phyloP scores from a whole-genome alignment of 2,329 filamentous ascomycete genomes.

The Hyphodiscus sp. region DNA sequence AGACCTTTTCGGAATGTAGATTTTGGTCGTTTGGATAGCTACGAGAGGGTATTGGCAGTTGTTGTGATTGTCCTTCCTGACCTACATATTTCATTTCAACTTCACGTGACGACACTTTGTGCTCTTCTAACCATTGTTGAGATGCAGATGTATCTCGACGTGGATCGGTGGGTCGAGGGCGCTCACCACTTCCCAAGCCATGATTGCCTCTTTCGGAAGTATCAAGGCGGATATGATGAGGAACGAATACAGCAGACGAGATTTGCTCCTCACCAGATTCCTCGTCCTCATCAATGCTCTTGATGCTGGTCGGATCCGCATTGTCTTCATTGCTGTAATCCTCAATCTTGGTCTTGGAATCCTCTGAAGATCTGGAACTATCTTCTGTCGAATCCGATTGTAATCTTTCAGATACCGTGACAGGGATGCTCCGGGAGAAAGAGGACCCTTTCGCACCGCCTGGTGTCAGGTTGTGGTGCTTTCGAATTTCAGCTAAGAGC shows the following conservation, averaged over 20 bases:
- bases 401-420: constrained; percentile 23
- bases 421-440: constrained; percentile 29
- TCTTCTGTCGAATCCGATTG: constrained; percentile 9
- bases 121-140: constrained; percentile 29
- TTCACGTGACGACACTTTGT: constrained; percentile 33
- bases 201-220: constrained; percentile 31
- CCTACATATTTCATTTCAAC: constrained; percentile 19
- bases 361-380: neutral
- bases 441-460: constrained; percentile 26
- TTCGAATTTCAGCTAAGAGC: constrained; percentile 28
- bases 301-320: constrained; percentile 17
- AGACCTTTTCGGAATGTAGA: constrained; percentile 8
- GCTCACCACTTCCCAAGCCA: constrained; percentile 6
- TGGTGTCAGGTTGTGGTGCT: constrained; percentile 27
- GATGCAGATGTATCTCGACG: constrained; percentile 24
- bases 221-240: constrained; percentile 55
- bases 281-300: constrained; percentile 38
- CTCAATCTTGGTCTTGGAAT: neutral
- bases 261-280: constrained; percentile 77
- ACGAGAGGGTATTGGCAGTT: constrained; percentile 7
- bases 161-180: constrained; percentile 7
- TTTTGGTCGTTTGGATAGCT: constrained; percentile 25
- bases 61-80: constrained; percentile 12
- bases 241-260: constrained; percentile 77
- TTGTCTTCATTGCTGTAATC: constrained; percentile 35